A percentile compares a stretch with the other conserved stretches of the same genome.
Evolutionary conservation across 257 asterid genomes (phyloP).

Genomic region (Lycium barbarum): DNA sequence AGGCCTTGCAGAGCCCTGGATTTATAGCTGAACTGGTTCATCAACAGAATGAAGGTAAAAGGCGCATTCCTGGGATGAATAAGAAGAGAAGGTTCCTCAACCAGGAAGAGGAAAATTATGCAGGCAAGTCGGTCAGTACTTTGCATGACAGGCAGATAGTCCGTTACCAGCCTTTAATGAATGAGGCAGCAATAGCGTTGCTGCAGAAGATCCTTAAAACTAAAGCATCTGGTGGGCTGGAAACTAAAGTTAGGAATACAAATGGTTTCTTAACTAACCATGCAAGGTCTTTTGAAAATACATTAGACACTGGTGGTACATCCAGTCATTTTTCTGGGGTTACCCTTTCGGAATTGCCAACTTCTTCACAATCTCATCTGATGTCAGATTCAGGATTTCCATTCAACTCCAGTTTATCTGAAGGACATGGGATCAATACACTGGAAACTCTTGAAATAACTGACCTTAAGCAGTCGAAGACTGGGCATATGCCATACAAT

Average conservation of each 20-base stretch:
- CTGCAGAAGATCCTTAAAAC: constrained; percentile 62
- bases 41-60: constrained; percentile 57
- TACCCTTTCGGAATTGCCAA: constrained; percentile 60
- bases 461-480: constrained; percentile 42
- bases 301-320: constrained; percentile 53
- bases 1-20: constrained; percentile 80
- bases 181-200: constrained; percentile 81
- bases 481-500: constrained; percentile 35
- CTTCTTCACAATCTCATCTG: constrained; percentile 33
- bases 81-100: constrained; percentile 78
- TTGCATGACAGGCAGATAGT: constrained; percentile 67
- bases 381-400: constrained; percentile 28
- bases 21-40: constrained; percentile 74
- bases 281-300: constrained; percentile 43
- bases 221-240: constrained; percentile 55
- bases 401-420: constrained; percentile 35
- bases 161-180: constrained; percentile 72
- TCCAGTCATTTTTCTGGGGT: constrained; percentile 56
- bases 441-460: constrained; percentile 33
- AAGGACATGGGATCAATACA: constrained; percentile 41
- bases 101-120: constrained; percentile 60
- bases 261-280: constrained; percentile 62
- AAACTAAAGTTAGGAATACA: constrained; percentile 48
- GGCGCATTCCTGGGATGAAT: constrained; percentile 62
- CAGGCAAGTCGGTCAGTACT: constrained; percentile 42